These are phyloP conservation scores for Ceratocystis alfenasii DNA, from an alignment of 2,329 filamentous ascomycete species.

Conservation along the genomic window DNA sequence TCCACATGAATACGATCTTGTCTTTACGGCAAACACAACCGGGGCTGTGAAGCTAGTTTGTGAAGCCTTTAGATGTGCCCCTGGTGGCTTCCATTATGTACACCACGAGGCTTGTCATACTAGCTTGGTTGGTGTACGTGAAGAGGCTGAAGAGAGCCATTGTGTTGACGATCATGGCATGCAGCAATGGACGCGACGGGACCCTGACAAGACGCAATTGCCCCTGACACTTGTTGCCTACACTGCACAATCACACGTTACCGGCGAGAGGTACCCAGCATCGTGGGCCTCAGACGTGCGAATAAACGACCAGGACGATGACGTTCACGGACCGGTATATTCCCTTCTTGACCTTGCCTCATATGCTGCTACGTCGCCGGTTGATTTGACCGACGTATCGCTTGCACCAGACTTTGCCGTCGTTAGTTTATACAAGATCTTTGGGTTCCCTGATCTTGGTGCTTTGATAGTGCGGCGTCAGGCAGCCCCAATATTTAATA, in stretches of 20 bases:
- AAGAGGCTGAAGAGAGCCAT: slow-evolving; percentile 43
- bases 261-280: slow-evolving; percentile 49
- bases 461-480: slow-evolving; percentile 45
- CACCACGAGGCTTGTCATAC: slow-evolving; percentile 52
- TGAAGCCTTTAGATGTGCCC: slow-evolving; percentile 44
- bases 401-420: slow-evolving; percentile 48
- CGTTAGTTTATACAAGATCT: slow-evolving; percentile 54
- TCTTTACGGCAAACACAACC: slow-evolving; percentile 52
- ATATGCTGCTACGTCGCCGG: slow-evolving; percentile 47
- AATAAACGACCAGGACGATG: slow-evolving; percentile 23
- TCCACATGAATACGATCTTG: slow-evolving; percentile 46
- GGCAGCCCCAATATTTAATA: slow-evolving; percentile 43
- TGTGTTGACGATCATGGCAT: slow-evolving; percentile 47
- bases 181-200: slow-evolving; percentile 32
- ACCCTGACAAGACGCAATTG: slow-evolving; percentile 22
- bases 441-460: slow-evolving; percentile 54
- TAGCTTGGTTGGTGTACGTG: slow-evolving; percentile 56
- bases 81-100: slow-evolving; percentile 43
- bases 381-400: slow-evolving; percentile 42
- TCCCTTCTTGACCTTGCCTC: slow-evolving; percentile 53
- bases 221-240: slow-evolving; percentile 43
- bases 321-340: slow-evolving; percentile 28
- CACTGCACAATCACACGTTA: slow-evolving; percentile 60
- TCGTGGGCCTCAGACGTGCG: slow-evolving; percentile 39
- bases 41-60: slow-evolving; percentile 51